Evolutionary conservation across 495 filamentous ascomycete genomes (phyloP).

Genomic region (Penicillium bovifimosum): DNA sequence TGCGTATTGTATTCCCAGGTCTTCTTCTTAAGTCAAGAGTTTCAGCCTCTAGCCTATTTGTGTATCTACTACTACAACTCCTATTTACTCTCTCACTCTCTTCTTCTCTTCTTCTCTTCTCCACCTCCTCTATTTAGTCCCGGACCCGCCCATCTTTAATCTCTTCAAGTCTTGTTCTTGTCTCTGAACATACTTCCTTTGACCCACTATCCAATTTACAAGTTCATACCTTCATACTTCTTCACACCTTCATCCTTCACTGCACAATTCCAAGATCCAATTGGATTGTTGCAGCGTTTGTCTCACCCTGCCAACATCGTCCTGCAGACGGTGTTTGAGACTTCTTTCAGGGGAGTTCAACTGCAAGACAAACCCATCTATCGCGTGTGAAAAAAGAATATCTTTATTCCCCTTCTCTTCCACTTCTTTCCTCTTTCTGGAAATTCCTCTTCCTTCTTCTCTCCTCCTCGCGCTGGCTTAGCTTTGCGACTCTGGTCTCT

Average conservation of each 20-base stretch:
- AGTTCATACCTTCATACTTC: neutral
- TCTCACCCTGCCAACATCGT: constrained; percentile 8
- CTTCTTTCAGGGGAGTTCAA: constrained; percentile 11
- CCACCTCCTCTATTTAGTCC: constrained; percentile 8
- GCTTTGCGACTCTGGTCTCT: constrained; percentile 7
- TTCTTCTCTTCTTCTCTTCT: no score
- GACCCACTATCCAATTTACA: neutral
- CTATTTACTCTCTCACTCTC: no score
- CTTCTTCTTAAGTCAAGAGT: constrained; percentile 16
- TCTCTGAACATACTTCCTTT: neutral
- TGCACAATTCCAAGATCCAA: neutral
- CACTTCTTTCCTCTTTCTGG: constrained; percentile 23
- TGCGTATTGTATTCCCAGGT: constrained; percentile 11
- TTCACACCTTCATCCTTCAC: neutral
- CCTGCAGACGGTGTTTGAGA: constrained; percentile 13
- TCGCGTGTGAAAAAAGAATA: constrained; percentile 12
- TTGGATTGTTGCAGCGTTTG: constrained; percentile 11
- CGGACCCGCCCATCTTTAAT: constrained; percentile 1
- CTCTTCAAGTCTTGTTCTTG: neutral
- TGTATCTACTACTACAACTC: neutral
- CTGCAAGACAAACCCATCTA: constrained; percentile 6
- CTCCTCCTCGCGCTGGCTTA: neutral
- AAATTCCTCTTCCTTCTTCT: constrained; percentile 6
- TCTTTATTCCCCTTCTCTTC: constrained; percentile 16
- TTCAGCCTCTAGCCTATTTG: constrained; percentile 26